phyloP scores from a whole-genome alignment of 2,329 filamentous ascomycete genomes.

The Plectosphaerella sp. region DNA sequence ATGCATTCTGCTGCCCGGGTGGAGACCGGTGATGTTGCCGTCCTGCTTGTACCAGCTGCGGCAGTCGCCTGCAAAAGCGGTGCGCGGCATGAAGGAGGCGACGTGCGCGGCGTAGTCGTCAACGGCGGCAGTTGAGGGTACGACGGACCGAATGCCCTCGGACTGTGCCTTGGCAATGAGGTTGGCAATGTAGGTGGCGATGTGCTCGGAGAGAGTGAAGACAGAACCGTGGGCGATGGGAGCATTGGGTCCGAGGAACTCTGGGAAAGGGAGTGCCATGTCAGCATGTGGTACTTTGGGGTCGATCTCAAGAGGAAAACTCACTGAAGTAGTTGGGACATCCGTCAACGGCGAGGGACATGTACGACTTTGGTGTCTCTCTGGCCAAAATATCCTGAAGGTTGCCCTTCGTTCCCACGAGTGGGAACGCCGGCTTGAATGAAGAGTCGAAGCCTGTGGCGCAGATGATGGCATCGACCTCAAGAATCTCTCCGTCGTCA shows the following conservation, averaged over 20 bases:
- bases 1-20: constrained; percentile 46
- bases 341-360: constrained; percentile 46
- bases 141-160: constrained; percentile 42
- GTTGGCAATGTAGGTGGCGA: constrained; percentile 45
- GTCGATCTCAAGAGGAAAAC: constrained; percentile 9
- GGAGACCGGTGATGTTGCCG: constrained; percentile 43
- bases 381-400: constrained; percentile 43
- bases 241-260: constrained; percentile 47
- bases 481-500: constrained; percentile 39
- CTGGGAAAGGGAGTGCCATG: constrained; percentile 17
- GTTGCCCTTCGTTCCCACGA: constrained; percentile 44
- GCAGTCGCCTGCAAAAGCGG: constrained; percentile 42
- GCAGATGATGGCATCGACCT: constrained; percentile 52
- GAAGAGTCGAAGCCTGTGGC: constrained; percentile 55
- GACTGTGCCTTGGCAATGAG: constrained; percentile 45
- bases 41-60: constrained; percentile 49
- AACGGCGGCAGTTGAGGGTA: constrained; percentile 39
- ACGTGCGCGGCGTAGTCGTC: constrained; percentile 47
- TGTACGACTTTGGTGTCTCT: constrained; percentile 43
- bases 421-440: constrained; percentile 46
- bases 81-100: constrained; percentile 47
- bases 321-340: constrained; percentile 54
- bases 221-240: constrained; percentile 47
- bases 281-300: constrained; percentile 1
- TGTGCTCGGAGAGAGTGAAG: constrained; percentile 47